These are phyloP conservation scores for Arthrobotrys megalospora DNA, from an alignment of 2,329 filamentous ascomycete species.

Conservation along the genomic window DNA sequence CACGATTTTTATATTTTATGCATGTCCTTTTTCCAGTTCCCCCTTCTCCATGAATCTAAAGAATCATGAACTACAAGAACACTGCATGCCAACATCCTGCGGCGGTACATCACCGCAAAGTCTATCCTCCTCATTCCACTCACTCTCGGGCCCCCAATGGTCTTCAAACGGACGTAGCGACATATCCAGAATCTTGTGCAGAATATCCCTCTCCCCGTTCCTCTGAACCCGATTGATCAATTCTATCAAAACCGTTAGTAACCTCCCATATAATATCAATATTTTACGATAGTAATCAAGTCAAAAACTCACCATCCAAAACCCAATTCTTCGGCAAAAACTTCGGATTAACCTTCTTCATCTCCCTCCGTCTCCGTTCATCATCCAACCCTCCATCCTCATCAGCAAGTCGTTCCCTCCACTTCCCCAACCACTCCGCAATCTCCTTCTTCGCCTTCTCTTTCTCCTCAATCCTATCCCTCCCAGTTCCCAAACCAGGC, in stretches of 20 bases:
- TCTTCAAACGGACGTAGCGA: slow-evolving; percentile 87
- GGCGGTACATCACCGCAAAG: slow-evolving; percentile 89
- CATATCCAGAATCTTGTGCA: slow-evolving; percentile 85
- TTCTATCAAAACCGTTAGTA: slow-evolving; percentile 70
- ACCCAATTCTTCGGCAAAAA: slow-evolving; percentile 94
- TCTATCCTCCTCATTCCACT: slow-evolving; percentile 81
- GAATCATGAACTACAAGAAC: slow-evolving; percentile 88
- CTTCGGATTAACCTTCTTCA: slow-evolving; percentile 92
- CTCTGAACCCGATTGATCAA: slow-evolving; percentile 90
- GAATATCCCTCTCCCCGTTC: slow-evolving; percentile 82
- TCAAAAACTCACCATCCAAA: slow-evolving; percentile 73
- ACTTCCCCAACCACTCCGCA: slow-evolving; percentile 84
- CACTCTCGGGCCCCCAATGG: slow-evolving; percentile 74
- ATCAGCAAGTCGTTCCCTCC: slow-evolving; percentile 72
- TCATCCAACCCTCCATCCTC: slow-evolving; percentile 70
- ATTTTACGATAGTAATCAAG: background rate
- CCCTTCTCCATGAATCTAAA: background rate
- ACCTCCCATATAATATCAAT: background rate
- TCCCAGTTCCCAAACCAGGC: slow-evolving; percentile 72
- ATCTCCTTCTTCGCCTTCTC: slow-evolving; percentile 77
- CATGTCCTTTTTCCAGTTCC: no score
- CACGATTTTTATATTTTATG: no score
- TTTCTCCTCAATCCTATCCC: slow-evolving; percentile 71
- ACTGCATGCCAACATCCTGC: slow-evolving; percentile 85
- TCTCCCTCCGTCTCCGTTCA: slow-evolving; percentile 75